Evolutionary conservation across 2,329 filamentous ascomycete species (phyloP).

Genomic region (Ophioceras dolichostomum): DNA sequence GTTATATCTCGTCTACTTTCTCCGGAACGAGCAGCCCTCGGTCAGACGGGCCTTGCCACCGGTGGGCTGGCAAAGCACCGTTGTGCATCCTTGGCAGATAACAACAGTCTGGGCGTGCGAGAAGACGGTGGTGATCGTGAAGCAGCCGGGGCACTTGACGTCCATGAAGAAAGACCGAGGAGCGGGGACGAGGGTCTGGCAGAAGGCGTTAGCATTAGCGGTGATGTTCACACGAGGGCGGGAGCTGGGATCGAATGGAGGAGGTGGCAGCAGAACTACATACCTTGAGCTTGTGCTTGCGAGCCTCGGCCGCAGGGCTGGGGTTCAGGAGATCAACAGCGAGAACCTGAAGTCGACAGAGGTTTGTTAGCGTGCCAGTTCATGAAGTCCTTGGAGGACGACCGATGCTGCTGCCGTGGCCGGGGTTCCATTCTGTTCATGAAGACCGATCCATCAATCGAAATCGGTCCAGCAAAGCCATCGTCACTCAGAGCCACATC

Average conservation of each 20-base stretch:
- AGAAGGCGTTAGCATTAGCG: constrained; percentile 4
- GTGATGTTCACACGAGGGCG: constrained; percentile 7
- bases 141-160: constrained; percentile 99
- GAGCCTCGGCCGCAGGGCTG: constrained; percentile 90
- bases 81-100: constrained; percentile 99
- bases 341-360: constrained; percentile 65
- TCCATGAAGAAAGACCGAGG: constrained; percentile 99
- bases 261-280: constrained; percentile 13
- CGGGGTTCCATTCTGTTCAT: background rate
- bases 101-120: constrained; percentile 99
- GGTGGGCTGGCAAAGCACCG: constrained; percentile 98
- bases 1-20: constrained; percentile 69
- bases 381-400: background rate
- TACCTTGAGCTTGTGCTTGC: constrained; percentile 99
- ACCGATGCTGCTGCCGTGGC: background rate
- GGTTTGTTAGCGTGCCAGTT: constrained; percentile 28
- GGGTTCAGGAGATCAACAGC: constrained; percentile 99
- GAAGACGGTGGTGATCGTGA: constrained; percentile 99
- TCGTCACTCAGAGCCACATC: no score
- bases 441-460: no score
- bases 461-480: no score
- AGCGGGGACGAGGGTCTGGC: constrained; percentile 79
- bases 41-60: constrained; percentile 98
- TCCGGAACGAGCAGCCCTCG: constrained; percentile 99
- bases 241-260: background rate